Percentiles rank a stretch among this genome's conserved stretches.
phyloP scores from a whole-genome alignment of 768 basidiomycete genomes.

The Pholiota molesta region DNA sequence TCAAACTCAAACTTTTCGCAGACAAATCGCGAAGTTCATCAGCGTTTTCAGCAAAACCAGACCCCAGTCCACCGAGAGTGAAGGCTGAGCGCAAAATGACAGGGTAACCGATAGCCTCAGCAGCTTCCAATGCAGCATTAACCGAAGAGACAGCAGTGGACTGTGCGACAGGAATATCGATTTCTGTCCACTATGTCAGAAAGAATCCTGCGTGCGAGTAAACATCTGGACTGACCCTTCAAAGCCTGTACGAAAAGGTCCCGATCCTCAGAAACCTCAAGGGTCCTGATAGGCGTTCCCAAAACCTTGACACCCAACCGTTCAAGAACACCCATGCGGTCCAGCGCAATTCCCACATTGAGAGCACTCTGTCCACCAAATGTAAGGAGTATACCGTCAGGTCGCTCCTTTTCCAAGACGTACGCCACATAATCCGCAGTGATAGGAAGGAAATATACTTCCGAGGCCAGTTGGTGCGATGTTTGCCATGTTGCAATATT shows the following conservation, averaged over 20 bases:
- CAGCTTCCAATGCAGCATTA: constrained; percentile 89
- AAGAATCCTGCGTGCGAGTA: not conserved
- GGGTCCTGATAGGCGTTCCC: constrained; percentile 92
- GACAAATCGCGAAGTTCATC: constrained; percentile 94
- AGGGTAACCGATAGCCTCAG: constrained; percentile 91
- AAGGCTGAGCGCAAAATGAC: constrained; percentile 97
- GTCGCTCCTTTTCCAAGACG: constrained; percentile 96
- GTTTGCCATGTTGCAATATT: constrained; percentile 99
- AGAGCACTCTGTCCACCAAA: constrained; percentile 98
- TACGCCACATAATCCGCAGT: constrained; percentile 98
- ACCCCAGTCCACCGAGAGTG: constrained; percentile 97
- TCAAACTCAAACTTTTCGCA: constrained; percentile 87
- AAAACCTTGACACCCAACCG: constrained; percentile 91
- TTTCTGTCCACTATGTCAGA: constrained; percentile 56
- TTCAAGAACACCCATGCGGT: constrained; percentile 95
- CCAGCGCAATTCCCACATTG: constrained; percentile 96
- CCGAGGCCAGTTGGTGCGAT: constrained; percentile 93
- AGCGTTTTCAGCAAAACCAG: constrained; percentile 94
- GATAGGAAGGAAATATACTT: constrained; percentile 97
- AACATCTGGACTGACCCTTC: constrained; percentile 63
- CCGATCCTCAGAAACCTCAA: constrained; percentile 97
- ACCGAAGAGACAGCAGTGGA: constrained; percentile 97
- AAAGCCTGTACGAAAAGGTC: constrained; percentile 95
- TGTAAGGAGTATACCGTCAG: constrained; percentile 95
- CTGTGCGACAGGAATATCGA: constrained; percentile 93